phyloP scores from a whole-genome alignment of 768 basidiomycete species.

The Psilocybe sp. region DNA sequence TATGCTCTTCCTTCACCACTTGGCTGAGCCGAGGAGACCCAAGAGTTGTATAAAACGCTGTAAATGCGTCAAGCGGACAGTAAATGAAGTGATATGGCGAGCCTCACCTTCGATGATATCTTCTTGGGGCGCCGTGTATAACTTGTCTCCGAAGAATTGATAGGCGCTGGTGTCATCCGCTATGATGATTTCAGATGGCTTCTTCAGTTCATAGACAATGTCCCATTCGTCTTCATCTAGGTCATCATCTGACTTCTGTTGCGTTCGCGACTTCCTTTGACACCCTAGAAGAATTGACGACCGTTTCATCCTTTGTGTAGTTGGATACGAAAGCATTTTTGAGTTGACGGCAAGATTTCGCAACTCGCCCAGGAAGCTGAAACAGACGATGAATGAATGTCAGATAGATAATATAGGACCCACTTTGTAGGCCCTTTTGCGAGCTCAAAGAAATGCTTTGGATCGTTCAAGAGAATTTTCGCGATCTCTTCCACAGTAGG shows the following conservation, averaged over 20 bases:
- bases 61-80: not conserved
- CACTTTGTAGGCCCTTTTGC: slow-evolving; percentile 71
- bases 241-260: slow-evolving; percentile 32
- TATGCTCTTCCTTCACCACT: slow-evolving; percentile 77
- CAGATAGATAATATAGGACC: slow-evolving; percentile 15
- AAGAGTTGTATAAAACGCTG: slow-evolving; percentile 73
- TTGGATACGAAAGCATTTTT: slow-evolving; percentile 49
- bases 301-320: slow-evolving; percentile 62
- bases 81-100: not conserved
- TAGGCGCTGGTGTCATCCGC: slow-evolving; percentile 84
- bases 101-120: slow-evolving; percentile 78
- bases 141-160: slow-evolving; percentile 71
- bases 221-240: slow-evolving; percentile 77
- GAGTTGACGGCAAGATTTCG: slow-evolving; percentile 83
- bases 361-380: slow-evolving; percentile 80
- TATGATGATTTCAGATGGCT: slow-evolving; percentile 69
- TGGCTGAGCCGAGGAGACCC: slow-evolving; percentile 74
- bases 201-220: slow-evolving; percentile 65
- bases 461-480: slow-evolving; percentile 64
- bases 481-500: slow-evolving; percentile 85
- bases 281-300: slow-evolving; percentile 73
- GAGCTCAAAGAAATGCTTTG: slow-evolving; percentile 66
- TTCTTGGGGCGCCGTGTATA: slow-evolving; percentile 85
- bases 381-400: not conserved
- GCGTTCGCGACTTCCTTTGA: slow-evolving; percentile 49